Conservation (phyloP, 2,329 filamentous ascomycete species). For the Monilinia aucupariae region DNA sequence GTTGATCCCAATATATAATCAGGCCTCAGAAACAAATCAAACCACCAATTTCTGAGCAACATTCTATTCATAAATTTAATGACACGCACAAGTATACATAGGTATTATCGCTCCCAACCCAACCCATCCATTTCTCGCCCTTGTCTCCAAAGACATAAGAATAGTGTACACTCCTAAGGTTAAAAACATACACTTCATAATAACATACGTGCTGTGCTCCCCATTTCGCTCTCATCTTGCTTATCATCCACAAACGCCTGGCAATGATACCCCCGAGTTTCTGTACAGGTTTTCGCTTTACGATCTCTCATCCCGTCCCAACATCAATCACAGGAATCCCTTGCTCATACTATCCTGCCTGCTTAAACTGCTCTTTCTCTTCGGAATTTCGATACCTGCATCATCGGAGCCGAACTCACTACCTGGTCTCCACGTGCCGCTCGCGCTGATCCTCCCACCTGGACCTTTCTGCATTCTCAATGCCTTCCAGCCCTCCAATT, state of each 20-base stretch:
- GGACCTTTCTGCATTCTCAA: constrained; percentile 56
- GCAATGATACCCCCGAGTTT: neutral
- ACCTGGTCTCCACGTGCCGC: constrained; percentile 24
- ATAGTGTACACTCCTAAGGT: constrained; percentile 2
- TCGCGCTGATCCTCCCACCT: constrained; percentile 26
- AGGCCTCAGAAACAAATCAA: neutral
- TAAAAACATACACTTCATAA: constrained; percentile 7
- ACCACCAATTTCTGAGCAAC: neutral
- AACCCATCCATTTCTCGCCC: neutral
- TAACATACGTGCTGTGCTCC: neutral
- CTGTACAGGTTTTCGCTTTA: neutral
- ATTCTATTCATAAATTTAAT: neutral
- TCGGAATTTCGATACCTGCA: constrained; percentile 48
- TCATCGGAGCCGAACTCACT: constrained; percentile 37
- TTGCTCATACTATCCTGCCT: constrained; percentile 66
- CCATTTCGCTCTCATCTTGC: neutral
- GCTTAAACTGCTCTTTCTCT: constrained; percentile 60
- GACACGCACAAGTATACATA: neutral
- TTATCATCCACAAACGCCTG: neutral
- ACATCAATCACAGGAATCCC: constrained; percentile 60
- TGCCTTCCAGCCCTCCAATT: constrained; percentile 76
- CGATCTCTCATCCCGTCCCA: neutral
- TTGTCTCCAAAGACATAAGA: neutral
- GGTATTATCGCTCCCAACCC: neutral
- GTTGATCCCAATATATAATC: too few species aligned